These are phyloP conservation scores for Microdochium bolleyi DNA, from an alignment of 2,329 filamentous ascomycete genomes.

Conservation along the genomic window DNA sequence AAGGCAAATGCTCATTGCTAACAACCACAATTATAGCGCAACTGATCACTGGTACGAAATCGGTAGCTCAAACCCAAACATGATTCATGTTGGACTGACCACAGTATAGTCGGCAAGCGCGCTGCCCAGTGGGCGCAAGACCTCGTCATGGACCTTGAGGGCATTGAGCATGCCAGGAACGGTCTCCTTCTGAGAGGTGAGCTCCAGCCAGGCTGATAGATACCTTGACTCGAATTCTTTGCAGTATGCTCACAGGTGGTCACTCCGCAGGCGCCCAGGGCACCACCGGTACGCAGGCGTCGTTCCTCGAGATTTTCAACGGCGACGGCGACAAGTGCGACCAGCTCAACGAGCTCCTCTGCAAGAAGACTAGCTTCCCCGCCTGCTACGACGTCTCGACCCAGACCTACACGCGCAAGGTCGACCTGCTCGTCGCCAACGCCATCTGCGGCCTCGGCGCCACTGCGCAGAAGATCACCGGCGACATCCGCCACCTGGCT, in stretches of 20 bases:
- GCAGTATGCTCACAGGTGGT: neutral
- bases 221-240: constrained; percentile 1
- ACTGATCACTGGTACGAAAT: constrained; percentile 16
- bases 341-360: constrained; percentile 46
- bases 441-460: constrained; percentile 72
- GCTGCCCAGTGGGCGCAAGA: constrained; percentile 69
- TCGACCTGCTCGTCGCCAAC: constrained; percentile 74
- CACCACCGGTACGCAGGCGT: constrained; percentile 72
- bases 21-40: constrained; percentile 27
- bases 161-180: constrained; percentile 60
- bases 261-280: constrained; percentile 14
- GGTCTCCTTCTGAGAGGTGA: constrained; percentile 59
- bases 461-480: constrained; percentile 68
- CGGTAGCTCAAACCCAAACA: neutral
- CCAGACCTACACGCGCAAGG: constrained; percentile 64
- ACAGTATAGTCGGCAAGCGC: constrained; percentile 47
- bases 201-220: constrained; percentile 42
- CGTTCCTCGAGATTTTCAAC: constrained; percentile 53
- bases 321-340: constrained; percentile 41
- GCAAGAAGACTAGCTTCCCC: constrained; percentile 46
- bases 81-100: neutral
- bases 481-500: constrained; percentile 67
- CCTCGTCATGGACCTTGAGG: constrained; percentile 65
- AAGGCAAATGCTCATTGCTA: no score
- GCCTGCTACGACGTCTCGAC: constrained; percentile 48